These are phyloP conservation scores for Thalassiosira profunda DNA, from an alignment of 108 stramenopile species.

Conservation along the genomic window DNA sequence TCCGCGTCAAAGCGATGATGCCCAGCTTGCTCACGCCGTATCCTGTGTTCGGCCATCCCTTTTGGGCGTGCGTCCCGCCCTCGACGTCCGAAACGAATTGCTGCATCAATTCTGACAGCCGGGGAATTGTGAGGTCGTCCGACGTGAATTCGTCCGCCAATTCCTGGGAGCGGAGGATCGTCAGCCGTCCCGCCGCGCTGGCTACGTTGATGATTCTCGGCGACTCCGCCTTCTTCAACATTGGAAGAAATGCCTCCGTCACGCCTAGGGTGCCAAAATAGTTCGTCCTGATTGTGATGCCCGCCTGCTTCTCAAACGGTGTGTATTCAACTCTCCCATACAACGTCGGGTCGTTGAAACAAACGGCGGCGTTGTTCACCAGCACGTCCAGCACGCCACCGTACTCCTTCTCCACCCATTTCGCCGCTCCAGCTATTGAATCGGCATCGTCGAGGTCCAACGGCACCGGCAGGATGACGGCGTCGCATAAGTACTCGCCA, in stretches of 20 bases:
- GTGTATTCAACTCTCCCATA: slow-evolving; percentile 61
- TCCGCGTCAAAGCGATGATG: slow-evolving; percentile 72
- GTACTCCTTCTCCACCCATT: slow-evolving; percentile 35
- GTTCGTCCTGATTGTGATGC: slow-evolving; percentile 60
- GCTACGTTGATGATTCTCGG: slow-evolving; percentile 67
- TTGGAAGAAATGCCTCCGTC: slow-evolving; percentile 41
- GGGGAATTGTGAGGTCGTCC: slow-evolving; percentile 24
- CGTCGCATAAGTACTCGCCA: slow-evolving; percentile 33
- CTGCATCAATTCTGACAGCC: slow-evolving; percentile 50
- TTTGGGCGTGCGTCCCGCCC: slow-evolving; percentile 49
- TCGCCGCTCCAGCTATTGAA: slow-evolving; percentile 26
- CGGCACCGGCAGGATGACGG: slow-evolving; percentile 24
- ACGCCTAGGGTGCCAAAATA: slow-evolving; percentile 59
- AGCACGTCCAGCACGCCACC: slow-evolving; percentile 60
- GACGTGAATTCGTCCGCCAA: slow-evolving; percentile 54
- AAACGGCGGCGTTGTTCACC: slow-evolving; percentile 68
- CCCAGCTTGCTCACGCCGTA: slow-evolving; percentile 86
- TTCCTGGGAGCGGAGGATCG: slow-evolving; percentile 50
- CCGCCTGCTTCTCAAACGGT: slow-evolving; percentile 60
- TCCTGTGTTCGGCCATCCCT: slow-evolving; percentile 85
- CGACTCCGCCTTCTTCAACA: slow-evolving; percentile 47
- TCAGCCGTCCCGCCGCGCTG: slow-evolving; percentile 62
- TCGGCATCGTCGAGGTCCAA: slow-evolving; percentile 42
- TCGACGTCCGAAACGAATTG: slow-evolving; percentile 66
- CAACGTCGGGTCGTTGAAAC: slow-evolving; percentile 70